phyloP scores from a whole-genome alignment of 2,329 filamentous ascomycete genomes.

The Didymella sp. region DNA sequence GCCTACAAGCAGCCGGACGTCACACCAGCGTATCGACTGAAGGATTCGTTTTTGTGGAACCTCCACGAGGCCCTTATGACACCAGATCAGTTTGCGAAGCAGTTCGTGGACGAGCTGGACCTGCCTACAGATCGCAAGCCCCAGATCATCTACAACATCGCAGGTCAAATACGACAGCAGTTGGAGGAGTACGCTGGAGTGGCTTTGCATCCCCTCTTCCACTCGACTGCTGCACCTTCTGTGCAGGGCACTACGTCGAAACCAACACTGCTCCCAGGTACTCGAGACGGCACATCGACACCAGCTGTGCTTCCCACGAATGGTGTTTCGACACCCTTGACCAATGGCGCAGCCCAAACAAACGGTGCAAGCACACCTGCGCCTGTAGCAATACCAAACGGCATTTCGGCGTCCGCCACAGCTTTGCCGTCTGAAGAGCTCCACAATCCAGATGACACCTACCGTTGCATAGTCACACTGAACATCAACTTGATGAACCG shows the following conservation, averaged over 20 bases:
- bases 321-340: conserved; percentile 63
- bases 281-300: conserved; percentile 60
- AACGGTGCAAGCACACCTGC: conserved; percentile 56
- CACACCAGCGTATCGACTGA: conserved; percentile 84
- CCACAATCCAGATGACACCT: conserved; percentile 90
- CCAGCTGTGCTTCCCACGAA: conserved; percentile 57
- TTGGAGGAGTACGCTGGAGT: conserved; percentile 96
- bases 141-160: conserved; percentile 77
- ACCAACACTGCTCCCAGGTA: conserved; percentile 50
- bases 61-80: conserved; percentile 93
- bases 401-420: conserved; percentile 74
- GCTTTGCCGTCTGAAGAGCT: conserved; percentile 71
- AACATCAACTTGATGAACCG: conserved; percentile 91
- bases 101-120: conserved; percentile 90
- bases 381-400: conserved; percentile 57
- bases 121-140: conserved; percentile 73
- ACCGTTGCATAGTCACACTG: conserved; percentile 88
- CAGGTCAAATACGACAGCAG: conserved; percentile 92
- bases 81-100: conserved; percentile 93
- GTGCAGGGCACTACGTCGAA: conserved; percentile 41
- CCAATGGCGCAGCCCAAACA: conserved; percentile 53
- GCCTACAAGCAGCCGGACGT: conserved; percentile 81
- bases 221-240: conserved; percentile 56
- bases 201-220: conserved; percentile 90
- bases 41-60: conserved; percentile 98